Conservation (phyloP, 176 grass and related monocot species). For the Oryza rufipogon region DNA sequence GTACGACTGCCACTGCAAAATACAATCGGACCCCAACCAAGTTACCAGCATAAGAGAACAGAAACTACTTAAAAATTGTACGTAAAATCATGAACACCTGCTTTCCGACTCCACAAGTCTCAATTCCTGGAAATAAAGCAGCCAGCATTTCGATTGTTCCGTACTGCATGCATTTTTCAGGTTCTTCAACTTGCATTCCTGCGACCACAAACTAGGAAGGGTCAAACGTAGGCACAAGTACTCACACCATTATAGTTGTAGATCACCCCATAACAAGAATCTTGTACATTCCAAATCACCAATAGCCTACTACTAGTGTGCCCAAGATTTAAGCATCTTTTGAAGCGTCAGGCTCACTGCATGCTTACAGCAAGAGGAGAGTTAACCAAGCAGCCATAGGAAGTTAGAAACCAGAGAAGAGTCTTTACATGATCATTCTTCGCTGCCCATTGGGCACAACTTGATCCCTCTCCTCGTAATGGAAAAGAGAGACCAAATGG, state of each 20-base stretch:
- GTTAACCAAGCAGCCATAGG: not conserved
- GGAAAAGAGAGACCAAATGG: not conserved
- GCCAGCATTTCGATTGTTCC: constrained; percentile 5
- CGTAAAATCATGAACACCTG: not conserved
- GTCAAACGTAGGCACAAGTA: not conserved
- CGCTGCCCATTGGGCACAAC: not conserved
- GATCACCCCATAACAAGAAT: not conserved
- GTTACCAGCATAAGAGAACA: not conserved
- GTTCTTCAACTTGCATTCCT: not conserved
- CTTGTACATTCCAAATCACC: not conserved
- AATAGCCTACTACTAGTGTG: not conserved
- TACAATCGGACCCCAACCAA: no score
- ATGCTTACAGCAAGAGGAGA: not conserved
- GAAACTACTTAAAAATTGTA: not conserved
- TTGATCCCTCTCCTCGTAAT: constrained; percentile 8
- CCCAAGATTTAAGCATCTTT: not conserved
- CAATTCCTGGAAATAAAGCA: constrained; percentile 6
- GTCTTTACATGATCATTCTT: not conserved
- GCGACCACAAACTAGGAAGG: no score
- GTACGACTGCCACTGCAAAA: not conserved
- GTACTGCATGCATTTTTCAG: not conserved
- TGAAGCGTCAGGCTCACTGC: not conserved
- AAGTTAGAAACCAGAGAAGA: not conserved
- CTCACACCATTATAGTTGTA: not conserved
- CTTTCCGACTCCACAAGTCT: not conserved